Conservation (phyloP, 2,329 filamentous ascomycete species). For the Geosmithia flava region DNA sequence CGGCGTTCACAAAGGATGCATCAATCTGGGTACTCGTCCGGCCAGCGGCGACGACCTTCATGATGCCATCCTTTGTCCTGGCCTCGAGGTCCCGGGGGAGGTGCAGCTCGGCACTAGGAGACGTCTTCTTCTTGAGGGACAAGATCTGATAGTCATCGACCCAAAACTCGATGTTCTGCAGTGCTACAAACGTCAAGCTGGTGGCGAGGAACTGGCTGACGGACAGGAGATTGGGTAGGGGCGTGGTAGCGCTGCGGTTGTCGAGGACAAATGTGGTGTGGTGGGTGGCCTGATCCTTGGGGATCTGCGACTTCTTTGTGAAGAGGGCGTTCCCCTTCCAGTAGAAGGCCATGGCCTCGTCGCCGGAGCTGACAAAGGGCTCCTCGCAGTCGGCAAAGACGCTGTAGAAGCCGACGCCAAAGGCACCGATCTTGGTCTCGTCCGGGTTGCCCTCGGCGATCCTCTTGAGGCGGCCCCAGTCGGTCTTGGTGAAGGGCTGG, state of each 20-base stretch:
- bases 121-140: slow-evolving; percentile 71
- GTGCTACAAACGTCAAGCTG: slow-evolving; percentile 86
- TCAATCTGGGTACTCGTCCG: slow-evolving; percentile 87
- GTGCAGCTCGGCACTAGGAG: slow-evolving; percentile 58
- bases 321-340: slow-evolving; percentile 99
- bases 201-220: slow-evolving; percentile 88
- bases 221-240: slow-evolving; percentile 73
- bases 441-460: slow-evolving; percentile 99
- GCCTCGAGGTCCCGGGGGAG: slow-evolving; percentile 73
- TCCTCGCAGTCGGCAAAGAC: slow-evolving; percentile 98
- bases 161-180: slow-evolving; percentile 80
- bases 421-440: slow-evolving; percentile 97
- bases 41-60: slow-evolving; percentile 73
- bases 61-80: slow-evolving; percentile 73
- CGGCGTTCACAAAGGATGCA: slow-evolving; percentile 74
- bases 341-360: slow-evolving; percentile 94
- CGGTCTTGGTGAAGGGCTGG: slow-evolving; percentile 72
- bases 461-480: slow-evolving; percentile 87
- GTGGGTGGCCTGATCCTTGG: slow-evolving; percentile 48
- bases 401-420: slow-evolving; percentile 97
- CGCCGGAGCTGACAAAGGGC: slow-evolving; percentile 88
- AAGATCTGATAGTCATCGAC: slow-evolving; percentile 80
- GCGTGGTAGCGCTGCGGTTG: slow-evolving; percentile 79
- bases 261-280: slow-evolving; percentile 92
- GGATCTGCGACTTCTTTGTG: slow-evolving; percentile 71